phyloP scores from a whole-genome alignment of 257 asterid genomes.

The Linaria vulgaris region DNA sequence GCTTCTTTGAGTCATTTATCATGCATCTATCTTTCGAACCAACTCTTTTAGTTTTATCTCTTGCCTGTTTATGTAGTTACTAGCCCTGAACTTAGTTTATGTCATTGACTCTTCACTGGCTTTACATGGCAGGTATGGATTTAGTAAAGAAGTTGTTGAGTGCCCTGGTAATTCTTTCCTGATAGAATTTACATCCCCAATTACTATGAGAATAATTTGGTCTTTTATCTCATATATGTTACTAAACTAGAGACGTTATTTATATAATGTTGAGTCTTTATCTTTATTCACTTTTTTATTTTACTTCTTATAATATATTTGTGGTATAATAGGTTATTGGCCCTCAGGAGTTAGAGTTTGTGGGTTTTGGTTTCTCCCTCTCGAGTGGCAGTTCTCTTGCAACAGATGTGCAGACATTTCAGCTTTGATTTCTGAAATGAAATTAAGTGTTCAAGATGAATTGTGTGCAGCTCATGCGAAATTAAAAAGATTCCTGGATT shows the following conservation, averaged over 20 bases:
- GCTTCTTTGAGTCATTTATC: constrained; percentile 20
- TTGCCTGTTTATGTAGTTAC: constrained; percentile 11
- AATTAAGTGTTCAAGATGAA: constrained; percentile 36
- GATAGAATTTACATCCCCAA: constrained; percentile 12
- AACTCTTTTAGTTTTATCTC: neutral
- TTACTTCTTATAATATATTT: constrained; percentile 9
- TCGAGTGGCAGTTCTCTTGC: constrained; percentile 91
- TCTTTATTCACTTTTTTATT: neutral
- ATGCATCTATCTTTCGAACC: neutral
- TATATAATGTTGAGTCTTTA: neutral
- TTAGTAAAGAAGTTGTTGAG: constrained; percentile 82
- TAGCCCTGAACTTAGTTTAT: neutral
- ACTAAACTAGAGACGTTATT: neutral
- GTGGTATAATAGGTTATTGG: constrained; percentile 70
- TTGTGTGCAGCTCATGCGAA: constrained; percentile 58
- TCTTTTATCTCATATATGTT: constrained; percentile 15
- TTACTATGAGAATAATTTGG: constrained; percentile 18
- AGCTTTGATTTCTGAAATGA: constrained; percentile 33
- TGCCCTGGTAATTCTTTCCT: constrained; percentile 71
- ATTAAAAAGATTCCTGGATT: constrained; percentile 50
- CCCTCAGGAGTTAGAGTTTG: constrained; percentile 79
- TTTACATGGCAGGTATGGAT: constrained; percentile 72
- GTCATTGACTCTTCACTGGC: constrained; percentile 32
- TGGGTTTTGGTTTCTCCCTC: constrained; percentile 94
- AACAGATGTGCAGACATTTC: constrained; percentile 63